Evolutionary conservation across 352 stramenopile species (phyloP), one percentile per base, ranked within the genome.

Genomic region (Phytophthora parvispora): DNA sequence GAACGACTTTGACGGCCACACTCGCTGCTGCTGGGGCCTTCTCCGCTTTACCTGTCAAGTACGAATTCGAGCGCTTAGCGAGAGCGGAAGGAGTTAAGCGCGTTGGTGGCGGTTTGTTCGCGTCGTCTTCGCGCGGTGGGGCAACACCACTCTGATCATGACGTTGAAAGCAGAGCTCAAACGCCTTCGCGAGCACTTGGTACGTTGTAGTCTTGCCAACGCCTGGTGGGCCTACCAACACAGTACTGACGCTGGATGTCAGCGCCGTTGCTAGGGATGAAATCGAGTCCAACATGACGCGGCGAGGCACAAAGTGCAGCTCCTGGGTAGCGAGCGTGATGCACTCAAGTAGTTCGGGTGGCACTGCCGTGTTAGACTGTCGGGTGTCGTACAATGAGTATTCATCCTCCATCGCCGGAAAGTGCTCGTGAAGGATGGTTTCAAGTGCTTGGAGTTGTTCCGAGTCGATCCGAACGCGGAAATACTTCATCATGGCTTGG

Each of bases 121-220:
- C 3, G 24, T 53, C 47, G 6, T 20, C 24, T 16, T 32, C 24
- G n/a, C 5, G 47, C 2, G 47, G 10, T n/a, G 32, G 13, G 15
- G 40, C 10, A 20, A 25, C 16, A 16, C 6, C 36, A 22, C 24
- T 13, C 50, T 65, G 31, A 9, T 58, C 20, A 6, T 16, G 36
- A 38, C 32, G 42, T 8, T 65, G 63, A 13, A 51, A n/a, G 58
- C 15, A 63, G 6, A 82, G 16, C 3, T 70, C 60, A 1, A 85
- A 28, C 15, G 77, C 63, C 27, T 42, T 77, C 16, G 77, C 74
- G 1, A 85, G 60, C 0, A 87, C 62, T 29, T 68, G 62, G 25
- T 87, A 85, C 10, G 61, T 15, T 8, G 79, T 70, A 0, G 79
- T 74, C 45, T 87, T 87, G 5, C 79, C 79, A 10, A 72, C 67